Percentiles rank a stretch among this genome's conserved stretches.
phyloP scores from a whole-genome alignment of 2,329 filamentous ascomycete genomes.

The Aschersonia sp. region DNA sequence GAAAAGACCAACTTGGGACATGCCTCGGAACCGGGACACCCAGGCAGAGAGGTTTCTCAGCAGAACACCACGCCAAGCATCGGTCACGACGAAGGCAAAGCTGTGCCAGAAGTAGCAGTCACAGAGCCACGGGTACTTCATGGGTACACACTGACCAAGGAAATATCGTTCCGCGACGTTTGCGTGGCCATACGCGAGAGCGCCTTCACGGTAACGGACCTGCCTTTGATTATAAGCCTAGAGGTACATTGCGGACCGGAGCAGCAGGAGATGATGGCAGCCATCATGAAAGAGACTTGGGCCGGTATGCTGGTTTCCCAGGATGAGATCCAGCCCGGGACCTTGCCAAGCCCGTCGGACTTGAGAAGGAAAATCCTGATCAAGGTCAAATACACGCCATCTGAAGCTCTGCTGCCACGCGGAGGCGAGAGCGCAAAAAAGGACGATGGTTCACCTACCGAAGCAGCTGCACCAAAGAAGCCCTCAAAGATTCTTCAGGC shows the following conservation, averaged over 20 bases:
- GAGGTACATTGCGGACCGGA: conserved; percentile 73
- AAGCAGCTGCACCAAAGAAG: conserved; percentile 24
- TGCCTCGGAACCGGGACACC: conserved; percentile 20
- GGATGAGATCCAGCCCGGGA: conserved; percentile 27
- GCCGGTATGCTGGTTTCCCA: conserved; percentile 51
- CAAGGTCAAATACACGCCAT: conserved; percentile 60
- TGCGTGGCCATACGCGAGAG: conserved; percentile 66
- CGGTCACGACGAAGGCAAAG: conserved; percentile 4
- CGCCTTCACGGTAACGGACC: conserved; percentile 59
- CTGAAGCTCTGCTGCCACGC: conserved; percentile 13
- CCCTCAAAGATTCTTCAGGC: conserved; percentile 53
- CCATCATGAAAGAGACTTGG: conserved; percentile 82
- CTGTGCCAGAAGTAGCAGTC: conserved; percentile 14
- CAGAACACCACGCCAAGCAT: background rate
- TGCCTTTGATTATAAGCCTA: conserved; percentile 86
- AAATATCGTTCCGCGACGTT: conserved; percentile 74
- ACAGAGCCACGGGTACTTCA: conserved; percentile 69
- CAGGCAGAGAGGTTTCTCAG: conserved; percentile 2
- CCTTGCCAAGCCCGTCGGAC: conserved; percentile 53
- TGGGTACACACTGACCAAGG: conserved; percentile 80
- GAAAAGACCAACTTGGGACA: conserved; percentile 33
- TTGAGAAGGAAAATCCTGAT: conserved; percentile 68
- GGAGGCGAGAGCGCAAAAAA: conserved; percentile 15
- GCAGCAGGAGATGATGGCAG: conserved; percentile 83
- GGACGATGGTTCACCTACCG: conserved; percentile 25